Evolutionary conservation across 2,329 filamentous ascomycete genomes (phyloP), one percentile per base, ranked within the genome.

Genomic region (Geosmithia putterillii): DNA sequence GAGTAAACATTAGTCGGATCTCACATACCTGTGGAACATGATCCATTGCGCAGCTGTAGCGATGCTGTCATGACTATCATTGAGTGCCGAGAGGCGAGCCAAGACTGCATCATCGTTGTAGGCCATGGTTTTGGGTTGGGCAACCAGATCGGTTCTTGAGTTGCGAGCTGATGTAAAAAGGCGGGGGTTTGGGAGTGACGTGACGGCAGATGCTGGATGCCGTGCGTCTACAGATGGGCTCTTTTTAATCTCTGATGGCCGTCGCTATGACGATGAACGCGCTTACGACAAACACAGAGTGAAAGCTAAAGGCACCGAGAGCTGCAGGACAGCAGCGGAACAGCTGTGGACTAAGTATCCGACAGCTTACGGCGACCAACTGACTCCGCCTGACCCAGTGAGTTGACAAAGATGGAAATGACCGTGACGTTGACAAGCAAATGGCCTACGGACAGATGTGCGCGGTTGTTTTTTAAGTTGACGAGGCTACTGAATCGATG

Each of bases 31-130:
- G 66, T 98, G 90, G 61, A 98, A 98, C 83, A 98, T 94, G 48
- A 98, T 92, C 94, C 94, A 98, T 79, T 96, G 90, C 45, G 92
- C 88, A 48, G 94, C 89, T 32, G 86, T 90, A 47, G 94, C 78
- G 57, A 98, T 96, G 65, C 88, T 94, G 60, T 98, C 92, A 61
- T 98, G 90, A 10, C 88, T 94, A 66, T 98, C 94, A 64, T 95
- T 95, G 48, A 98, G 76, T 37, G 88, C 86, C 25, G 89, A 94
- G 43, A 98, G 81, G 69, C 95, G 95, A 43, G 90, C 87, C 61
- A 89, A 79, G 44, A 98, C 88, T 40, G 88, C 86, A 67, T 98
- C 92, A 64, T 96, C 89, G 51, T 84, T 92, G 67, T 95, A 96
- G 39, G 92, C 82, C 90, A 98, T 95, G 47, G 15, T 42, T 12